Evolutionary conservation across 495 filamentous ascomycete species (phyloP).

Genomic region (Penicillium subrubescens): DNA sequence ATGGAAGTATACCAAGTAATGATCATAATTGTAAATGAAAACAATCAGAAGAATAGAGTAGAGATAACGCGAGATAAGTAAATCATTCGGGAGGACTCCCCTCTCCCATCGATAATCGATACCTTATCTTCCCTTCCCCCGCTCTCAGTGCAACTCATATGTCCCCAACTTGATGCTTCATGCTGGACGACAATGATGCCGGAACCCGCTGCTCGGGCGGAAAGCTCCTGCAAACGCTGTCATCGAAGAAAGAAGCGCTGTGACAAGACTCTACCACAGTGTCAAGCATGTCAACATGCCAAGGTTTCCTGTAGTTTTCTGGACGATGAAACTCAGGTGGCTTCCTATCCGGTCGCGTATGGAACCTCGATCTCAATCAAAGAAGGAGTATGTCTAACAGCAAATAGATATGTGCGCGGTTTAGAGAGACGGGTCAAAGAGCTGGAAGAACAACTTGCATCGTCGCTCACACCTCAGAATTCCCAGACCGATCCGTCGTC

Average conservation of each 20-base stretch:
- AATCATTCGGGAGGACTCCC: background rate
- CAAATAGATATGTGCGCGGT: constrained; percentile 36
- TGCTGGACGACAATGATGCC: constrained; percentile 7
- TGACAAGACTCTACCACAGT: constrained; percentile 37
- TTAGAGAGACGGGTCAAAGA: constrained; percentile 33
- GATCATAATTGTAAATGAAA: background rate
- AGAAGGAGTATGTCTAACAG: background rate
- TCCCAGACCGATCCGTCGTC: constrained; percentile 13
- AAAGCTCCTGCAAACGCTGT: constrained; percentile 38
- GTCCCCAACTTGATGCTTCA: constrained; percentile 8
- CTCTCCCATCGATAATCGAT: background rate
- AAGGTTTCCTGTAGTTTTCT: constrained; percentile 40
- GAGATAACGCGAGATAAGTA: background rate
- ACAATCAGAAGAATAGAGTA: background rate
- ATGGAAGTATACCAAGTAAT: background rate
- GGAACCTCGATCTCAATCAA: constrained; percentile 4
- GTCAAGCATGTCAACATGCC: constrained; percentile 35
- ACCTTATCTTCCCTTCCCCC: constrained; percentile 12
- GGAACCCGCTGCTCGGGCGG: constrained; percentile 17
- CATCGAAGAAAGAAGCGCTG: constrained; percentile 44
- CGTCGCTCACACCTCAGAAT: constrained; percentile 13
- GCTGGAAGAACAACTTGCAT: constrained; percentile 31
- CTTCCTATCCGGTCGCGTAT: constrained; percentile 40
- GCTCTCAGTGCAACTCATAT: background rate
- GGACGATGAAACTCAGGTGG: constrained; percentile 37